Evolutionary conservation across 306 rosid genomes (phyloP), one percentile per base, ranked within the genome.

Genomic region (Oemleria cerasiformis): DNA sequence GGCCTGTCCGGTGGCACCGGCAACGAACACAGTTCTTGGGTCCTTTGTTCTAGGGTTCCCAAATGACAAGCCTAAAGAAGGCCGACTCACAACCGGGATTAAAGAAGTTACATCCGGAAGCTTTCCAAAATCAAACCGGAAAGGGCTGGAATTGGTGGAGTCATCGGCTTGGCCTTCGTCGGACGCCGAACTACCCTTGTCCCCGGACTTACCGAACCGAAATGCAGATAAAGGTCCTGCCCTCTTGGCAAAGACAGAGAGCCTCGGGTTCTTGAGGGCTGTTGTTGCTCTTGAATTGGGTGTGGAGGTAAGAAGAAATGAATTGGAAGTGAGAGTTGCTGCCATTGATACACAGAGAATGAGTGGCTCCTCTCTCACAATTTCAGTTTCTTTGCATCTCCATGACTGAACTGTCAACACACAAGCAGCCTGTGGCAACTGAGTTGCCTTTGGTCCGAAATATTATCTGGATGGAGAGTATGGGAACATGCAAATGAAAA

Each of bases 1-100:
- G 2, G 96, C 92, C 65, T 84, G 97, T 5, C 99, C 99, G 0
- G 95, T 73, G 4, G 97, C 96, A 0, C 96, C 96, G 0, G 99
- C 96, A 45, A 94, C 99, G 62, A 94, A 94, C 43, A 94, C 99
- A 0, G 95, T 81, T 1, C 87, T 65, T 14, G 96, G 77, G 51
- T 94, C 99, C 86, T 94, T 94, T 2, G 91, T 86, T 68, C 96
- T 85, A 48, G 70, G 44, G 66, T 44, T 82, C 15, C 94, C 96
- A 67, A 94, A 86, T 5, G 91, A 83, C 45, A 92, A 73, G 5
- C 92, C 94, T 0, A 93, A 77, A 54, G 91, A 63, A 67, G 86
- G 71, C n/a, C 58, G 80, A 42, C 53, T 77, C 44, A 72, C 83
- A 36, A 73, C 86, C 0, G 96, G 97, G 23, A 94, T 77, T 88